A percentile compares a stretch with the other conserved stretches of the same genome.
Evolutionary conservation across 108 stramenopile species (phyloP).

Genomic region (Cyclostephanos invisitatus): DNA sequence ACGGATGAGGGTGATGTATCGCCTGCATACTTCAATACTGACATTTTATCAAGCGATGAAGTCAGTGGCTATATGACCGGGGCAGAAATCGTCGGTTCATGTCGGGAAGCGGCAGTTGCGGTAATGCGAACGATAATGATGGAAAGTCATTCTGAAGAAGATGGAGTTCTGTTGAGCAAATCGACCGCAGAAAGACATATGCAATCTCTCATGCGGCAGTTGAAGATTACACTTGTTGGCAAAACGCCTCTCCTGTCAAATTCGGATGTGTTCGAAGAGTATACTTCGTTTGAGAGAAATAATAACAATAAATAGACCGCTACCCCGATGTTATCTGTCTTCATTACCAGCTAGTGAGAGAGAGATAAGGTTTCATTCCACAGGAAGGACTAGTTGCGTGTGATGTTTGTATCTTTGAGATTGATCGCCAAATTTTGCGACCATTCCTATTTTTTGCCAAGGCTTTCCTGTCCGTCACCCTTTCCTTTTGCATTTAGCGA

Average conservation of each 20-base stretch:
- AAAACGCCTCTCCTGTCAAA: slow-evolving; percentile 56
- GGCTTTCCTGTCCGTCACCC: too few relatives aligned
- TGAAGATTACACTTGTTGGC: slow-evolving; percentile 20
- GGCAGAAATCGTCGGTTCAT: slow-evolving; percentile 85
- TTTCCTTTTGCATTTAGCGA: too few relatives aligned
- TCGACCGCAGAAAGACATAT: slow-evolving; percentile 9
- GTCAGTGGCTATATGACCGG: slow-evolving; percentile 77
- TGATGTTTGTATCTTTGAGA: too few relatives aligned
- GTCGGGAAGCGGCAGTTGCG: slow-evolving; percentile 66
- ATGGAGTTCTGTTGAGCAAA: background rate
- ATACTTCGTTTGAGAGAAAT: slow-evolving; percentile 43
- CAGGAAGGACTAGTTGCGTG: too few relatives aligned
- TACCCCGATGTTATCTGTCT: background rate
- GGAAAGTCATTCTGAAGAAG: slow-evolving; percentile 9
- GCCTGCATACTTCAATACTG: slow-evolving; percentile 39
- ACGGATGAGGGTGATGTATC: background rate
- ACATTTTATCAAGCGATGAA: slow-evolving; percentile 57
- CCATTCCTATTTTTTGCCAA: too few relatives aligned
- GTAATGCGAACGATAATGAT: slow-evolving; percentile 49
- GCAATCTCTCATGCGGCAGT: slow-evolving; percentile 26
- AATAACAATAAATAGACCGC: slow-evolving; percentile 2
- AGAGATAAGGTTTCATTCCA: too few relatives aligned
- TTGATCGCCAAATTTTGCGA: too few relatives aligned
- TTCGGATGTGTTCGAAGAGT: slow-evolving; percentile 47
- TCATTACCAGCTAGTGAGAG: too few relatives aligned